Conservation (phyloP, 83 land plant species). For the Picea engelmannii region DNA sequence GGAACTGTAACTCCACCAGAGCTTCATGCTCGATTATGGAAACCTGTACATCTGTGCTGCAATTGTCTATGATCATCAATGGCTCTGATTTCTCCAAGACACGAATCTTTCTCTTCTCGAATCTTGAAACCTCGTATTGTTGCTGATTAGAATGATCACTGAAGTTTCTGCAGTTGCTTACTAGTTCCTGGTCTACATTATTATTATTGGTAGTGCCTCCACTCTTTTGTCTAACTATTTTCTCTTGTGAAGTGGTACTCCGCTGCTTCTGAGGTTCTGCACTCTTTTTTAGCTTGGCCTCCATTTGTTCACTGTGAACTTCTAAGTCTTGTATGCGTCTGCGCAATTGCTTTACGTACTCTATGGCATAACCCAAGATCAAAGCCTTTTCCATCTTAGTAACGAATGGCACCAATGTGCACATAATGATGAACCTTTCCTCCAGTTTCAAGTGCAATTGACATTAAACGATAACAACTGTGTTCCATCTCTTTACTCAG, state of each 20-base stretch:
- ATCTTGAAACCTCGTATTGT: neutral
- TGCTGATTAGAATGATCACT: neutral
- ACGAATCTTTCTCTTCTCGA: constrained; percentile 47
- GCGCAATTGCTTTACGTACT: constrained; percentile 50
- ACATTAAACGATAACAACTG: no score
- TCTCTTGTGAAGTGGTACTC: neutral
- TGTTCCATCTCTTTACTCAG: no score
- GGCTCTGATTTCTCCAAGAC: constrained; percentile 26
- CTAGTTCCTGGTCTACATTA: neutral
- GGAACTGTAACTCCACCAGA: constrained; percentile 58
- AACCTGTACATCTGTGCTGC: constrained; percentile 24
- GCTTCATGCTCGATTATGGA: constrained; percentile 39
- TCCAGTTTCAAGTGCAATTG: no score
- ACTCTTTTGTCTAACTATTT: no score
- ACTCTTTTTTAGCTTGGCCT: constrained; percentile 17
- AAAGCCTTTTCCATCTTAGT: constrained; percentile 74
- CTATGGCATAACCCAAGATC: constrained; percentile 70
- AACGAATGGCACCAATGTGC: no score
- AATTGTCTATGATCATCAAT: constrained; percentile 21
- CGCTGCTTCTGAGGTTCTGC: neutral
- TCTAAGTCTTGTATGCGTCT: no score
- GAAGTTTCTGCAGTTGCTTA: constrained; percentile 5
- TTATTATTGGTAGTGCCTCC: neutral
- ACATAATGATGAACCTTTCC: no score
- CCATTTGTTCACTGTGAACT: constrained; percentile 27